Evolutionary conservation across 2,329 filamentous ascomycete genomes (phyloP).

Genomic region (Sordariomycetes sp.): DNA sequence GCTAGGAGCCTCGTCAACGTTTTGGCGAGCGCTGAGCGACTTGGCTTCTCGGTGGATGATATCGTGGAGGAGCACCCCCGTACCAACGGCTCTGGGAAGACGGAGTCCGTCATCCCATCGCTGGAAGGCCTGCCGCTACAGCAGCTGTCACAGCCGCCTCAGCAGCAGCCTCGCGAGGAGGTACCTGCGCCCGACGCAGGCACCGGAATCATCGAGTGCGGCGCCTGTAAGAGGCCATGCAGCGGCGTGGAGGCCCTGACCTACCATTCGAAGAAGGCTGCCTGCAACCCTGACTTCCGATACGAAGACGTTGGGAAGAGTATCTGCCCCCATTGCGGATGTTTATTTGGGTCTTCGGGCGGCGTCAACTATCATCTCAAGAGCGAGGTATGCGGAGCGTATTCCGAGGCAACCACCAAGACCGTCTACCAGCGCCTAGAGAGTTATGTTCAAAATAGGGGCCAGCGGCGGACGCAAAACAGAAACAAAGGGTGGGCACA

Average conservation of each 20-base stretch:
- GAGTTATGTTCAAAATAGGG: too few species aligned
- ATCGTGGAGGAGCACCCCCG: constrained; percentile 30
- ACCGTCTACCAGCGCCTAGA: too few species aligned
- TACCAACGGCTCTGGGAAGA: too few species aligned
- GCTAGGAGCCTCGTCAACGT: constrained; percentile 47
- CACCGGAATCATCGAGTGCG: constrained; percentile 14
- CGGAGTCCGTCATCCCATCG: too few species aligned
- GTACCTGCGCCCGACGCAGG: neutral
- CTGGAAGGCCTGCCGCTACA: too few species aligned
- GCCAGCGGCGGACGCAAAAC: too few species aligned
- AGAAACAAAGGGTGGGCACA: neutral
- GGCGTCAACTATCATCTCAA: constrained; percentile 35
- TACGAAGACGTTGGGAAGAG: constrained; percentile 16
- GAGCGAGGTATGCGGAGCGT: constrained; percentile 36
- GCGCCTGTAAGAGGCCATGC: constrained; percentile 23
- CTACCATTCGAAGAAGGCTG: constrained; percentile 17
- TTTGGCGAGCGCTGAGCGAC: constrained; percentile 44
- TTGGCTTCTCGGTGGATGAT: constrained; percentile 45
- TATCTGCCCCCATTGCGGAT: constrained; percentile 34
- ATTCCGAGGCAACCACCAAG: too few species aligned
- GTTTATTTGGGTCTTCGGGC: constrained; percentile 28
- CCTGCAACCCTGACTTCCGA: constrained; percentile 11
- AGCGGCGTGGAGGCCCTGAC: constrained; percentile 16
- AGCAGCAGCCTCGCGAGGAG: too few species aligned
- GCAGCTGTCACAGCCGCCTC: too few species aligned